These are phyloP conservation scores for Puccinia horiana DNA, from an alignment of 1,284 basidiomycete genomes.

Conservation along the genomic window DNA sequence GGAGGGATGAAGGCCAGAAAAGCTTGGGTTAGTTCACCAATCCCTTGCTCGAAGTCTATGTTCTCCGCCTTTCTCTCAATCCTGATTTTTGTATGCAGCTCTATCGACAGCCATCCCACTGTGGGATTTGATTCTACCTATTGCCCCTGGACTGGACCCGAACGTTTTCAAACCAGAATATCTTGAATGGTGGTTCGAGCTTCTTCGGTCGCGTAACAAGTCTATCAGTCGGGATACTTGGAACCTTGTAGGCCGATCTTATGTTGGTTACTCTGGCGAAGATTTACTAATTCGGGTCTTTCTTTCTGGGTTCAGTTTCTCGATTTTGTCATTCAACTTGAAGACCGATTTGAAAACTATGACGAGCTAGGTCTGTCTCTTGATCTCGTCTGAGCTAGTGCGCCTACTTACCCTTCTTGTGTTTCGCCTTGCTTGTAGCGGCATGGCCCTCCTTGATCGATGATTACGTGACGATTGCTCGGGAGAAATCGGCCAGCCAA, in stretches of 20 bases:
- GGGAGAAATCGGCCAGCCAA: conserved; percentile 36
- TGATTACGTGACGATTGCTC: conserved; percentile 37
- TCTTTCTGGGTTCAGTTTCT: conserved; percentile 25
- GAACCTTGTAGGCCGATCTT: conserved; percentile 37
- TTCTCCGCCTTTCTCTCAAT: neutral
- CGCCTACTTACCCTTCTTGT: neutral
- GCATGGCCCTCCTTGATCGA: conserved; percentile 50
- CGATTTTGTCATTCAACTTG: conserved; percentile 44
- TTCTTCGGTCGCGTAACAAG: conserved; percentile 40
- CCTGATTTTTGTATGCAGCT: neutral
- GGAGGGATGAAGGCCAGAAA: conserved; percentile 49
- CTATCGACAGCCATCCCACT: conserved; percentile 43
- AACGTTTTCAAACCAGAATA: conserved; percentile 28
- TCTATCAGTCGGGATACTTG: conserved; percentile 47
- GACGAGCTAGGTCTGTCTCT: conserved; percentile 40
- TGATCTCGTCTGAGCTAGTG: neutral
- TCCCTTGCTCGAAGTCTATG: neutral
- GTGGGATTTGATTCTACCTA: conserved; percentile 41
- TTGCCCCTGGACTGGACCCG: conserved; percentile 21
- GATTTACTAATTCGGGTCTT: neutral
- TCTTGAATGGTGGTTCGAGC: conserved; percentile 46
- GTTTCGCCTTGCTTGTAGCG: neutral
- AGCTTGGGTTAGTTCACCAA: conserved; percentile 31
- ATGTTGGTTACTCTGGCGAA: neutral
- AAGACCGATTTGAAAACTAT: conserved; percentile 44